phyloP scores from a whole-genome alignment of 306 rosid genomes.

The Fragaria vesca region DNA sequence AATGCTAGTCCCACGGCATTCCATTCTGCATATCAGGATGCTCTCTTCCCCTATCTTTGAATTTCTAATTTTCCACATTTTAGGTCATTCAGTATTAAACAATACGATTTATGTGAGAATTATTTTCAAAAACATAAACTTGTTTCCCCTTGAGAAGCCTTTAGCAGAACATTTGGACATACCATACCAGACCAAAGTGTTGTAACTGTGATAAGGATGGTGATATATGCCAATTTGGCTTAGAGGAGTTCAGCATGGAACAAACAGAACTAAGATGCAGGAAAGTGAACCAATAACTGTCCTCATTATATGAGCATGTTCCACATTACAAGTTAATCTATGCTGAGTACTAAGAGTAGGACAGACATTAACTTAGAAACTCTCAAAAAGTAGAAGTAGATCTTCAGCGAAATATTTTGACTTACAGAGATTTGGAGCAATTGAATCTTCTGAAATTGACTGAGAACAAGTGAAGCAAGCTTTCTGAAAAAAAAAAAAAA shows the following conservation, averaged over 20 bases:
- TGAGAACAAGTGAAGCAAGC: constrained; percentile 84
- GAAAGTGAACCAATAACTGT: background rate
- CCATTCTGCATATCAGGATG: background rate
- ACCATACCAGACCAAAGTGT: background rate
- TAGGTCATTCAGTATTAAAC: background rate
- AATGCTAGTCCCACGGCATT: background rate
- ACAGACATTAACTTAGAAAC: constrained; percentile 6
- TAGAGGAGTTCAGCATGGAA: background rate
- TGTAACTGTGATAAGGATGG: background rate
- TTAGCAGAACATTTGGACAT: background rate
- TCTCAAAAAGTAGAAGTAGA: constrained; percentile 15
- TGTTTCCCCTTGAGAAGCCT: background rate
- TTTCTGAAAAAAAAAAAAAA: constrained; percentile 66
- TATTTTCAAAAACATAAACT: background rate
- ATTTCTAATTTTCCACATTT: background rate
- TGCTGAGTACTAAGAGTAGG: background rate
- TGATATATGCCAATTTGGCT: background rate
- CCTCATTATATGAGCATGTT: background rate
- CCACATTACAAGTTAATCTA: background rate
- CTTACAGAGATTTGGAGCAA: constrained; percentile 93
- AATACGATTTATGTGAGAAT: background rate
- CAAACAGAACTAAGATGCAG: background rate
- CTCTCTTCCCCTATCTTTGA: background rate
- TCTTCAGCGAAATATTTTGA: constrained; percentile 7
- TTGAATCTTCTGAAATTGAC: constrained; percentile 67